These are phyloP conservation scores for California macrophylla DNA, from an alignment of 441 rosid species.

Conservation along the genomic window DNA sequence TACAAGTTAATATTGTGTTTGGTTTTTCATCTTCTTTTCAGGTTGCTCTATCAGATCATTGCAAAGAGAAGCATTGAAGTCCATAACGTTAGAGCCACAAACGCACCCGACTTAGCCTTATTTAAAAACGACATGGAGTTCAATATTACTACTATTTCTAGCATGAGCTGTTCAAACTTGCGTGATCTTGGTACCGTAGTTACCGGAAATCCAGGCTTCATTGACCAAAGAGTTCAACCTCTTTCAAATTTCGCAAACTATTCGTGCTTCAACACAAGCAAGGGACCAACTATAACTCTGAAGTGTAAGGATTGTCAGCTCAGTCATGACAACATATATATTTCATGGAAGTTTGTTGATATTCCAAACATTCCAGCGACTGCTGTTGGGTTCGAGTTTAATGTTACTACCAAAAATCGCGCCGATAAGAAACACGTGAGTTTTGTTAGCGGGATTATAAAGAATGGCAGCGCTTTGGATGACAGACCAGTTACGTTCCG, in stretches of 20 bases:
- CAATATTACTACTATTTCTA: conserved; percentile 70
- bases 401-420: conserved; percentile 46
- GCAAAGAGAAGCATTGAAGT: conserved; percentile 75
- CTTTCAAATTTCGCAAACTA: conserved; percentile 47
- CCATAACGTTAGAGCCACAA: conserved; percentile 73
- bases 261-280: conserved; percentile 62
- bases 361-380: conserved; percentile 68
- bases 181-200: conserved; percentile 51
- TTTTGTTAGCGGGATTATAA: conserved; percentile 64
- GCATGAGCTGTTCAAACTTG: conserved; percentile 78
- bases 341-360: conserved; percentile 89
- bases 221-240: conserved; percentile 37
- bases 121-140: conserved; percentile 74
- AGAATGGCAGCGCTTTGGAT: conserved; percentile 54
- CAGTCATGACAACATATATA: conserved; percentile 42
- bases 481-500: conserved; percentile 72
- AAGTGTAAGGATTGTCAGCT: conserved; percentile 58
- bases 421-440: conserved; percentile 47
- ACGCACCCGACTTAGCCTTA: conserved; percentile 61
- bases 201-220: conserved; percentile 59
- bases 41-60: conserved; percentile 89
- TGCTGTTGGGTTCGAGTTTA: conserved; percentile 85
- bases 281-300: conserved; percentile 70
- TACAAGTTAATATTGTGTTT: conserved; percentile 23
- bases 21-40: conserved; percentile 45